Evolutionary conservation across 2,329 filamentous ascomycete genomes (phyloP).

Genomic region (Penicillium brevicompactum): DNA sequence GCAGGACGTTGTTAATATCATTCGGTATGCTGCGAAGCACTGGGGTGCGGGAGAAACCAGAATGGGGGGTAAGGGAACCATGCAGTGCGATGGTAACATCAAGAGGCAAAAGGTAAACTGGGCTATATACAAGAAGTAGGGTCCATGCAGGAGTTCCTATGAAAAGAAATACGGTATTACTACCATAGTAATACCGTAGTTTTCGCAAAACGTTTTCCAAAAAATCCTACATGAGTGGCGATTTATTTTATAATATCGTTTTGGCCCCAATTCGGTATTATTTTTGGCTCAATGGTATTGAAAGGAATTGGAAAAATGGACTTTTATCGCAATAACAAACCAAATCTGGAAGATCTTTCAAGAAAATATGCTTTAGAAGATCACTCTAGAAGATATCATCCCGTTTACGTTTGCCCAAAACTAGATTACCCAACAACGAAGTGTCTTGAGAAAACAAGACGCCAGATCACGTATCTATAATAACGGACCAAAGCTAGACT

Average conservation of each 20-base stretch:
- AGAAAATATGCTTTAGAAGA: slow-evolving; percentile 22
- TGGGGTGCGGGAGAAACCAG: not conserved
- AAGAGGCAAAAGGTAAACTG: slow-evolving; percentile 15
- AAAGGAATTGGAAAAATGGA: no score
- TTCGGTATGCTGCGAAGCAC: not conserved
- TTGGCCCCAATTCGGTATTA: no score
- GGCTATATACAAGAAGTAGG: slow-evolving; percentile 16
- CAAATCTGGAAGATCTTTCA: slow-evolving; percentile 16
- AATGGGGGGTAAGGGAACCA: slow-evolving; percentile 18
- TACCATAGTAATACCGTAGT: no score
- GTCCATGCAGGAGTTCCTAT: no score
- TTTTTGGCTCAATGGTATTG: no score
- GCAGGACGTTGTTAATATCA: not conserved
- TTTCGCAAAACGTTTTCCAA: no score
- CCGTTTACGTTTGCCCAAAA: slow-evolving; percentile 19
- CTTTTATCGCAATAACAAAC: not conserved
- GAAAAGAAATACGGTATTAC: no score
- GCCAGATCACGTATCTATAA: slow-evolving; percentile 23
- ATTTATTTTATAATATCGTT: no score
- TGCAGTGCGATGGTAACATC: slow-evolving; percentile 20
- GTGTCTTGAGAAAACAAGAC: slow-evolving; percentile 25
- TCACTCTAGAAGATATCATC: slow-evolving; percentile 21
- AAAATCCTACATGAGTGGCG: no score
- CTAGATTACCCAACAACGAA: slow-evolving; percentile 10
- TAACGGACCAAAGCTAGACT: slow-evolving; percentile 27